Conservation (phyloP, 169 alveolate genomes). For the Cryptosporidium ubiquitum region DNA sequence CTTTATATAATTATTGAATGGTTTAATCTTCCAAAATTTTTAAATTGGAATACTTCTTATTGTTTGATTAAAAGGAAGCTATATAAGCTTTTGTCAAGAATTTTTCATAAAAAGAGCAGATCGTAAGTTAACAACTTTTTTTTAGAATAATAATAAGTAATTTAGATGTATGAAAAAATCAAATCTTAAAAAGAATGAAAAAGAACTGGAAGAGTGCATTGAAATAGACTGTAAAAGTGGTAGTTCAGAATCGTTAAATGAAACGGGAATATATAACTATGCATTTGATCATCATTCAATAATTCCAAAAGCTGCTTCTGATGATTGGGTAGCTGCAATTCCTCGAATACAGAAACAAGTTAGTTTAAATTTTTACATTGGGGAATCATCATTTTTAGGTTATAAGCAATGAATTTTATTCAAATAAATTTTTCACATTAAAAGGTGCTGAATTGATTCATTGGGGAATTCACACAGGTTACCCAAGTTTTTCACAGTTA, state of each 20-base stretch:
- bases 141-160: background rate
- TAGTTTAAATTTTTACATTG: background rate
- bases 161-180: background rate
- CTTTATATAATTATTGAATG: conserved; percentile 26
- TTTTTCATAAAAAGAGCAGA: conserved; percentile 1
- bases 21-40: conserved; percentile 17
- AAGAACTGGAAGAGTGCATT: conserved; percentile 1
- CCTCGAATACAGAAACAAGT: conserved; percentile 39
- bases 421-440: background rate
- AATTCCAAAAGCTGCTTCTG: conserved; percentile 63
- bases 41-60: conserved; percentile 4
- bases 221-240: background rate
- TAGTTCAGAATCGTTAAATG: background rate
- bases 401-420: conserved; percentile 15
- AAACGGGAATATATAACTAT: background rate
- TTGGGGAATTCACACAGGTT: background rate
- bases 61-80: background rate
- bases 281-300: conserved; percentile 21
- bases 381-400: background rate
- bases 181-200: background rate
- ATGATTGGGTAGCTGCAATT: conserved; percentile 61
- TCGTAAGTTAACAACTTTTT: background rate
- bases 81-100: background rate
- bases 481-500: conserved; percentile 8
- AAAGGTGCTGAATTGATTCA: conserved; percentile 17